Evolutionary conservation across 2,329 filamentous ascomycete genomes (phyloP), one percentile per base, ranked within the genome.

Genomic region (Ophiosphaerella herpotricha): DNA sequence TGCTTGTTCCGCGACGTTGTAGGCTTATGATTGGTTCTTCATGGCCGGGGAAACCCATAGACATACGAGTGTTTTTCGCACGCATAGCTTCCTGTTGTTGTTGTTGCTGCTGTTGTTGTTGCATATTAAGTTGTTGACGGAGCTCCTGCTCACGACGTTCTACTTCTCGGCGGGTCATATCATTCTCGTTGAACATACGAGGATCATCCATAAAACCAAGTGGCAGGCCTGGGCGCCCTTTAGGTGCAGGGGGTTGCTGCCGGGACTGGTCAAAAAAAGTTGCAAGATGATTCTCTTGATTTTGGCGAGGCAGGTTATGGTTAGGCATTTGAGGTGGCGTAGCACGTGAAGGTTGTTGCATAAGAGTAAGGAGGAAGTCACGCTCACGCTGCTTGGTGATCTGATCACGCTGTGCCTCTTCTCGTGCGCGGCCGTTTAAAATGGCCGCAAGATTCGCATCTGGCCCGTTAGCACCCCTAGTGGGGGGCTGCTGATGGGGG

Each of bases 301-400:
- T 52, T 14, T 66, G 70, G n/a, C 73, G 71, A 39, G 74, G 71
- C 39, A 70, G 43, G 53, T 68, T 66, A 43, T 68, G 70, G 41
- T 65, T 61, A 23, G 63, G 62, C 55, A 66, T 52, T 38, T 71
- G 70, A 36, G 68, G 69, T 7, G 70, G 68, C 2, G 70, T 72
- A 24, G 50, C 60, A 16, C 67, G 64, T 4, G 61, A 57, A 9
- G 79, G 76, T 63, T 82, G 80, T 60, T 87, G 84, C 89, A 96
- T 94, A 26, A 96, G 80, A 54, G 86, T 89, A 74, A 96, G 89
- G 41, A 96, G 77, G 68, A 94, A 92, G 57, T 95, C 89, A n/a
- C 88, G 84, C 61, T 93, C 68, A 26, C 89, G 61, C 80, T 84
- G 68, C 82, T 86, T 67, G 77, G 64, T 54, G 55, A 66, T 55